Evolutionary conservation across 2,329 filamentous ascomycete genomes (phyloP).

Genomic region (Plenodomus biglobosus): DNA sequence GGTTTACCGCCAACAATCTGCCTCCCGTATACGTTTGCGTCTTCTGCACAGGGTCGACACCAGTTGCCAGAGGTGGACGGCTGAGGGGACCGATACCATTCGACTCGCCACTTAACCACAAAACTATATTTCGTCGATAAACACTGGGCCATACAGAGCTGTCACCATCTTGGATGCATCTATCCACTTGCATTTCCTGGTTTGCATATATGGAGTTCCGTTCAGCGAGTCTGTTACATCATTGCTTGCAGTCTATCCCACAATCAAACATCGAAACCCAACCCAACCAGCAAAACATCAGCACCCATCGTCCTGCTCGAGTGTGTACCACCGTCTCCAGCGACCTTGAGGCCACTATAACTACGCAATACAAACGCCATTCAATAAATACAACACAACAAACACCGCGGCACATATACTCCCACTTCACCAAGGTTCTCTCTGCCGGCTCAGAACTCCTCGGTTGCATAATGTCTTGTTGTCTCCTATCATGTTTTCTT

Average conservation of each 20-base stretch:
- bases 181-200: background rate
- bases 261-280: background rate
- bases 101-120: slow-evolving; percentile 7
- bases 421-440: background rate
- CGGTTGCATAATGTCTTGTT: background rate
- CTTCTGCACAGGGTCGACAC: slow-evolving; percentile 41
- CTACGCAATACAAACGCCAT: background rate
- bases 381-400: background rate
- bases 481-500: background rate
- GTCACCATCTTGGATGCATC: background rate
- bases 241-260: background rate
- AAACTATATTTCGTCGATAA: slow-evolving; percentile 5
- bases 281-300: background rate
- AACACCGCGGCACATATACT: background rate
- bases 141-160: background rate
- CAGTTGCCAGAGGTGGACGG: slow-evolving; percentile 12
- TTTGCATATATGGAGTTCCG: background rate
- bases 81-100: slow-evolving; percentile 9
- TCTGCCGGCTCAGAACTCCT: background rate
- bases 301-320: background rate
- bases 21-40: slow-evolving; percentile 45
- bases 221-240: background rate
- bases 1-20: slow-evolving; percentile 53
- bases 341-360: too few relatives aligned
- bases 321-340: background rate